These are phyloP conservation scores for Staphylotrichum tortipilum DNA, from an alignment of 495 filamentous ascomycete genomes.

Conservation along the genomic window DNA sequence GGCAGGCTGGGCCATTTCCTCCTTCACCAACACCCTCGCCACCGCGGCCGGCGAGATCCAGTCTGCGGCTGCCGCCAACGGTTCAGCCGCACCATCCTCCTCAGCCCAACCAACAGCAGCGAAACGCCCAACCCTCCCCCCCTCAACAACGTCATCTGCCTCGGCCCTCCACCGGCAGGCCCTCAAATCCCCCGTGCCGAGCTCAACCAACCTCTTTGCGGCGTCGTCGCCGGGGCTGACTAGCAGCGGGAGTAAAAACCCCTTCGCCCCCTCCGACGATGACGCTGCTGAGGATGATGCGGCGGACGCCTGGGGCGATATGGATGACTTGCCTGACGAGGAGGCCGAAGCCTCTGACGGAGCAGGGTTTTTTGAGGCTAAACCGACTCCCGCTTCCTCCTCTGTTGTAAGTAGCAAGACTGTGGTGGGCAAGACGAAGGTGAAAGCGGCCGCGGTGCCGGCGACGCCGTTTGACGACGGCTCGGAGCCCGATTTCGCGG, in stretches of 20 bases:
- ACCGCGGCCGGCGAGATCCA: constrained; percentile 79
- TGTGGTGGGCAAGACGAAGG: too few relatives aligned
- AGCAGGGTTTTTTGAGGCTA: too few relatives aligned
- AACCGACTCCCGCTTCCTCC: too few relatives aligned
- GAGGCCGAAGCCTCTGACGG: too few relatives aligned
- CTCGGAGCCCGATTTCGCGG: constrained; percentile 86
- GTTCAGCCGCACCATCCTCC: constrained; percentile 12
- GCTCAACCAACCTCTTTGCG: too few relatives aligned
- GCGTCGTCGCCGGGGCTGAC: too few relatives aligned
- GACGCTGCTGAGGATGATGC: constrained; percentile 27
- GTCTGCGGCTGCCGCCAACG: constrained; percentile 18
- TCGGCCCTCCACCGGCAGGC: constrained; percentile 47
- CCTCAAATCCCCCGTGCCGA: constrained; percentile 41
- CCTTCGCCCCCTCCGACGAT: constrained; percentile 38
- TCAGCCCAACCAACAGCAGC: constrained; percentile 20
- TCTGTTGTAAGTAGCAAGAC: too few relatives aligned
- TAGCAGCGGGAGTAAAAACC: constrained; percentile 34
- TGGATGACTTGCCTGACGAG: constrained; percentile 44
- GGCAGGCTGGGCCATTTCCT: constrained; percentile 97
- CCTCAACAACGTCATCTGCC: constrained; percentile 42
- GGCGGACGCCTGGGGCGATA: constrained; percentile 63
- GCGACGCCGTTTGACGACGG: constrained; percentile 64
- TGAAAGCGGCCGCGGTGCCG: too few relatives aligned
- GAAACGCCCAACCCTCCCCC: constrained; percentile 28
- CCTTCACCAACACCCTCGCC: constrained; percentile 91